Conservation (phyloP, 768 basidiomycete genomes). For the Tricholoma saponaceum region DNA sequence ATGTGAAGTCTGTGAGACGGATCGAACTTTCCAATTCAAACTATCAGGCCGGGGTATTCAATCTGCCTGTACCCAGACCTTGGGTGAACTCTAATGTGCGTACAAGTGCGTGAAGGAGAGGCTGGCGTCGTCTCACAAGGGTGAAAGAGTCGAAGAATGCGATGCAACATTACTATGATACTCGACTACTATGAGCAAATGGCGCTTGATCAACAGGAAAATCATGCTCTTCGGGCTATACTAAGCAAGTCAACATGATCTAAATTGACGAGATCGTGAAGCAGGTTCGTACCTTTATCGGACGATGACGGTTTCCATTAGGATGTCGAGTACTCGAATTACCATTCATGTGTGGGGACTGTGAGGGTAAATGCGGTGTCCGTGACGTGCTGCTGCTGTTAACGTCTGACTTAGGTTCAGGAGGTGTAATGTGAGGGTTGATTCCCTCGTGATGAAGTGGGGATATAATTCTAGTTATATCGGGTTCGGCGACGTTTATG, state of each 20-base stretch:
- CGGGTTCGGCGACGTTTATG: conserved; percentile 17
- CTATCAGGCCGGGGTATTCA: too few species aligned
- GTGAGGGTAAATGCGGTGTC: background rate
- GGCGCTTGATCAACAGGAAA: background rate
- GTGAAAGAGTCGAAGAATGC: too few species aligned
- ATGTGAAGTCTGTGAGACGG: too few species aligned
- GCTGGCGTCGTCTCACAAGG: too few species aligned
- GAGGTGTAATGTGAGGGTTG: background rate
- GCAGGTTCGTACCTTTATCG: background rate
- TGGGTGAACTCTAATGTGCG: too few species aligned
- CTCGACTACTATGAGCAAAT: background rate
- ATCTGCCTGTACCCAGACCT: too few species aligned
- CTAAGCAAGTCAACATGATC: background rate
- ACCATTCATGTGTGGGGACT: conserved; percentile 7
- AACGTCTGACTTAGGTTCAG: background rate
- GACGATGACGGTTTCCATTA: conserved; percentile 3
- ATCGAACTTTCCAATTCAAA: too few species aligned
- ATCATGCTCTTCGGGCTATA: background rate
- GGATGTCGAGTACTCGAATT: conserved; percentile 1
- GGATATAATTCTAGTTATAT: conserved; percentile 9
- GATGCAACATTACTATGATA: background rate
- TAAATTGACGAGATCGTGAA: background rate
- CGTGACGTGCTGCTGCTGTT: background rate
- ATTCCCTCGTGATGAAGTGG: background rate
- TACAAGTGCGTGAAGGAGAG: too few species aligned